A percentile compares a stretch with the other conserved stretches of the same genome.
These are phyloP conservation scores for Mortierella sp. DNA, from an alignment of 371 early-diverging fungal genomes.

Conservation along the genomic window DNA sequence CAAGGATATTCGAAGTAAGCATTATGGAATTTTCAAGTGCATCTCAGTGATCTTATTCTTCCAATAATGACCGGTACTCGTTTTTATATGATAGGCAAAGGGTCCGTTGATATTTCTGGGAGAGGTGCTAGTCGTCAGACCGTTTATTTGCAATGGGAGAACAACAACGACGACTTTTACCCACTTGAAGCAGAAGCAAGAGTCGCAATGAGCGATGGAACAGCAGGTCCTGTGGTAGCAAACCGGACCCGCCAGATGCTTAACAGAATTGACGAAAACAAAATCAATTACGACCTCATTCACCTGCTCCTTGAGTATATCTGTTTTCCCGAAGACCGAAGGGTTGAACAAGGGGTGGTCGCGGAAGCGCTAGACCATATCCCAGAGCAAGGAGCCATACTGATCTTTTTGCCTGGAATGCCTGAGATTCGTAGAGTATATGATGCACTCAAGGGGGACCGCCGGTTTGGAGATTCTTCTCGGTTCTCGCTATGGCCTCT, in stretches of 20 bases:
- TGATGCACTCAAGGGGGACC: slow-evolving; percentile 63
- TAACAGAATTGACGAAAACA: slow-evolving; percentile 67
- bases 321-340: slow-evolving; percentile 46
- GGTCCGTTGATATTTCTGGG: slow-evolving; percentile 58
- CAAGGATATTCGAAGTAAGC: slow-evolving; percentile 45
- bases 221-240: slow-evolving; percentile 42
- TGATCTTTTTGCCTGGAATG: slow-evolving; percentile 92
- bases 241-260: slow-evolving; percentile 61
- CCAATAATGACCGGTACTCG: not conserved
- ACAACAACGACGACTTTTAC: slow-evolving; percentile 36
- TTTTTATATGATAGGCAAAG: slow-evolving; percentile 44
- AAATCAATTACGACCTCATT: slow-evolving; percentile 79
- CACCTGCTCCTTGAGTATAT: slow-evolving; percentile 73
- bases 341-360: slow-evolving; percentile 7
- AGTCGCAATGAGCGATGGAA: slow-evolving; percentile 28
- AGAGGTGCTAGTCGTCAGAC: slow-evolving; percentile 59
- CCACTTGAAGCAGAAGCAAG: slow-evolving; percentile 36
- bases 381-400: slow-evolving; percentile 77
- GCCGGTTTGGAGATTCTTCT: slow-evolving; percentile 55
- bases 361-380: slow-evolving; percentile 29
- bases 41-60: not conserved
- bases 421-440: slow-evolving; percentile 75
- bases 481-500: slow-evolving; percentile 75
- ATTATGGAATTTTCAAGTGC: not conserved
- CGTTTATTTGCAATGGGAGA: slow-evolving; percentile 61